Evolutionary conservation across 78 protist genomes (phyloP).

Genomic region (Isochrysis galbana): DNA sequence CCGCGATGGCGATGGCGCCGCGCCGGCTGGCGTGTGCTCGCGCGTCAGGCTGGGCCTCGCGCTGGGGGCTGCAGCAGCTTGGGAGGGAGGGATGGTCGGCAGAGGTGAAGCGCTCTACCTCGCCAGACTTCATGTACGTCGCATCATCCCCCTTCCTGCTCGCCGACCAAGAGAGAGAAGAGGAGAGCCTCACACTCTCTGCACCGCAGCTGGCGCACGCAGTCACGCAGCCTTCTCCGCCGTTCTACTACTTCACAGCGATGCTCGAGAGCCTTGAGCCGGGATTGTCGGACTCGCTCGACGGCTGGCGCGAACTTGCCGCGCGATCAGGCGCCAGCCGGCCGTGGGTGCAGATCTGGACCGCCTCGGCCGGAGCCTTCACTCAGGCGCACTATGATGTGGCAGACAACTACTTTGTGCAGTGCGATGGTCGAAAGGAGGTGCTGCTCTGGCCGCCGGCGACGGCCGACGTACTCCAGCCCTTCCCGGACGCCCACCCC

Average conservation of each 20-base stretch:
- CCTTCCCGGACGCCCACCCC: constrained; percentile 8
- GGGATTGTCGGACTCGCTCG: neutral
- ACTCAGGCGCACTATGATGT: constrained; percentile 6
- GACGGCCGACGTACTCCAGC: neutral
- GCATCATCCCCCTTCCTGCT: neutral
- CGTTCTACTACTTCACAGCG: neutral
- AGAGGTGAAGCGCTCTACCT: neutral
- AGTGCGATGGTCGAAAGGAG: neutral
- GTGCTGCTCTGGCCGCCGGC: neutral
- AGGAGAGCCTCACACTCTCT: neutral
- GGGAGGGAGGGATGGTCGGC: too few species aligned
- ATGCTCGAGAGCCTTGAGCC: neutral
- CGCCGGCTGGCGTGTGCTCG: too few species aligned
- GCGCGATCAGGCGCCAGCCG: neutral
- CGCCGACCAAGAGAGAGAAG: neutral
- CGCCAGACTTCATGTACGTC: neutral
- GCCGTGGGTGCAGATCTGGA: neutral
- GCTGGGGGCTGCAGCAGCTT: too few species aligned
- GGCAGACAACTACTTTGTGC: neutral
- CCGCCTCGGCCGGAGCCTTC: neutral
- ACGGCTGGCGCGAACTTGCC: neutral
- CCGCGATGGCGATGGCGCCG: too few species aligned
- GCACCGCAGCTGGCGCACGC: neutral
- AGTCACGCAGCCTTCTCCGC: neutral
- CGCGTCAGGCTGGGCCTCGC: too few species aligned